Conservation (phyloP, 805 yeast species). For the Priceomyces medius region DNA sequence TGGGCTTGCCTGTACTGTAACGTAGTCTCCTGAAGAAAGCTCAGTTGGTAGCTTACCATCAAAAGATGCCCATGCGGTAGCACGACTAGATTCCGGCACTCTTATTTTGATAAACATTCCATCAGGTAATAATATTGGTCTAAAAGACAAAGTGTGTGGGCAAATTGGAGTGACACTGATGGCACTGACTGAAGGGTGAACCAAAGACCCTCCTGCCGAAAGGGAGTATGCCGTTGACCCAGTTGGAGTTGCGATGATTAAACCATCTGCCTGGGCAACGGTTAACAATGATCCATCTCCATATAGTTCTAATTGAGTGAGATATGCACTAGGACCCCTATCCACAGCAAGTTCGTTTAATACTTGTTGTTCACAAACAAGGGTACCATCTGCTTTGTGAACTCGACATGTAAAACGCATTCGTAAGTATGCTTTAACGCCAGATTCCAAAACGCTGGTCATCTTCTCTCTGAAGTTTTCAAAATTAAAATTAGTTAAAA, state of each 20-base stretch:
- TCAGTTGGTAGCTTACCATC: slow-evolving; percentile 91
- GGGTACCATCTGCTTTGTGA: slow-evolving; percentile 48
- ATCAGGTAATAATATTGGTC: slow-evolving; percentile 91
- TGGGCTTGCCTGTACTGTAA: slow-evolving; percentile 79
- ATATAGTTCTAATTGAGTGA: slow-evolving; percentile 83
- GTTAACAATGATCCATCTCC: slow-evolving; percentile 86
- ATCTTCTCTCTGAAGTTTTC: slow-evolving; percentile 65
- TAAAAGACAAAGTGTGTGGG: slow-evolving; percentile 89
- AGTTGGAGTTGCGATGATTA: slow-evolving; percentile 90
- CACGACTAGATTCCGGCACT: slow-evolving; percentile 74
- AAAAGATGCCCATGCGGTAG: slow-evolving; percentile 96
- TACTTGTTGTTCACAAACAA: slow-evolving; percentile 69
- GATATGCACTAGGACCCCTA: slow-evolving; percentile 91
- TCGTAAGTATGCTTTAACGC: slow-evolving; percentile 72
- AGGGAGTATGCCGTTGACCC: slow-evolving; percentile 96
- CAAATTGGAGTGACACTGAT: slow-evolving; percentile 93
- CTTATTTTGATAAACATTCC: slow-evolving; percentile 82
- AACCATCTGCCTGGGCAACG: slow-evolving; percentile 91
- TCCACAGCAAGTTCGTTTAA: slow-evolving; percentile 88
- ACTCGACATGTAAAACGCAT: slow-evolving; percentile 88
- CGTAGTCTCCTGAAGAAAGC: slow-evolving; percentile 77
- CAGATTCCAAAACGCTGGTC: slow-evolving; percentile 58
- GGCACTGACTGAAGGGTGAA: slow-evolving; percentile 92
- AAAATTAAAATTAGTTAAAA: slow-evolving; percentile 73
- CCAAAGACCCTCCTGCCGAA: slow-evolving; percentile 93